Conservation (phyloP, 169 alveolate species). For the Cryptosporidium canis region DNA sequence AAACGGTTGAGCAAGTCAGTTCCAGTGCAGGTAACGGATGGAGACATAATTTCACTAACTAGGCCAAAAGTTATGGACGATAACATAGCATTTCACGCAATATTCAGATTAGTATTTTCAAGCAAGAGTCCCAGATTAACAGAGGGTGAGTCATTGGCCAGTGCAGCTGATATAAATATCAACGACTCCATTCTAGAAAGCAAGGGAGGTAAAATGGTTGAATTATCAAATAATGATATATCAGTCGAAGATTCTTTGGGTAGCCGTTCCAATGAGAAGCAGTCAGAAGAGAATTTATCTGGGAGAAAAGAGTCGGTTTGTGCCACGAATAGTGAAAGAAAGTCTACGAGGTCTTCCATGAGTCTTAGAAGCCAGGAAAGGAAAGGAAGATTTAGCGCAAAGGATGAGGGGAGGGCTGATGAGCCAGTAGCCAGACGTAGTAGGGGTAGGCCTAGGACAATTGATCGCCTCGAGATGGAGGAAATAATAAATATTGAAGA, state of each 20-base stretch:
- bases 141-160: conserved; percentile 8
- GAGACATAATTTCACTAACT: conserved; percentile 55
- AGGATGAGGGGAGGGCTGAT: background rate
- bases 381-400: conserved; percentile 20
- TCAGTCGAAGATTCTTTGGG: background rate
- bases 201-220: background rate
- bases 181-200: background rate
- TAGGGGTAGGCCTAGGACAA: conserved; percentile 7
- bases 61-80: conserved; percentile 67
- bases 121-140: conserved; percentile 9
- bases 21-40: conserved; percentile 45
- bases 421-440: background rate
- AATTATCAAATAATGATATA: background rate
- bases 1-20: conserved; percentile 36
- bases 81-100: conserved; percentile 57
- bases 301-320: background rate
- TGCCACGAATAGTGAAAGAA: conserved; percentile 19
- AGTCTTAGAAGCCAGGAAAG: conserved; percentile 62
- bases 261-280: background rate
- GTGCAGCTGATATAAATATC: background rate
- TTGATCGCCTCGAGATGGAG: background rate
- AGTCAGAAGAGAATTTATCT: background rate
- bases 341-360: conserved; percentile 39
- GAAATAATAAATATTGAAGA: conserved; percentile 6
- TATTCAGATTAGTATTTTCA: conserved; percentile 49